phyloP scores from a whole-genome alignment of 352 stramenopile genomes.

The Phytophthora ohioensis region DNA sequence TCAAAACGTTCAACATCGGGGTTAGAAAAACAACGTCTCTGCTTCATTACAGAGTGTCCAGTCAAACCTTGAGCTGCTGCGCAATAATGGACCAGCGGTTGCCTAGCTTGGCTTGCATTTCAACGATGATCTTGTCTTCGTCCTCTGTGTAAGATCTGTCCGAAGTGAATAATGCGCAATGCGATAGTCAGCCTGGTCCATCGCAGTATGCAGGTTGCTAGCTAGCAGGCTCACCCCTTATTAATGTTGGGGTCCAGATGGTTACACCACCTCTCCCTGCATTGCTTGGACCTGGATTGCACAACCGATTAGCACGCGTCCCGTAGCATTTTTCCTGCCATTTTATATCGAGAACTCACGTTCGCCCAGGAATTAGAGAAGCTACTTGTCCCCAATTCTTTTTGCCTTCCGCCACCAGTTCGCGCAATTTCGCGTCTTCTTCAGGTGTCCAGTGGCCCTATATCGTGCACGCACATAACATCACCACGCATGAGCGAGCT shows the following conservation, averaged over 20 bases:
- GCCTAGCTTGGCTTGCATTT: conserved; percentile 92
- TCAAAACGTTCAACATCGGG: conserved; percentile 4
- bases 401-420: conserved; percentile 88
- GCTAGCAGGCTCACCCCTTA: conserved; percentile 73
- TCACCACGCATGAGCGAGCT: not conserved
- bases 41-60: not conserved
- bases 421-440: conserved; percentile 88
- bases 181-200: not conserved
- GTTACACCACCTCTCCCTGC: conserved; percentile 93
- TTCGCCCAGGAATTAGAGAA: conserved; percentile 82
- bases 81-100: conserved; percentile 95
- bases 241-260: conserved; percentile 94
- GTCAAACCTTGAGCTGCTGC: conserved; percentile 83
- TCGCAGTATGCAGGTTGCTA: not conserved
- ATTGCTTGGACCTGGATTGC: conserved; percentile 89
- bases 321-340: not conserved
- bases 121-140: conserved; percentile 94
- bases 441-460: conserved; percentile 93
- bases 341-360: conserved; percentile 53
- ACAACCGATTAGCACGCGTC: conserved; percentile 26
- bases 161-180: not conserved
- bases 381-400: conserved; percentile 93
- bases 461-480: conserved; percentile 10
- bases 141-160: conserved; percentile 87
- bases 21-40: not conserved